A percentile compares a stretch with the other conserved stretches of the same genome.
phyloP scores from a whole-genome alignment of 352 stramenopile genomes.

The Pythium pyrilobum region DNA sequence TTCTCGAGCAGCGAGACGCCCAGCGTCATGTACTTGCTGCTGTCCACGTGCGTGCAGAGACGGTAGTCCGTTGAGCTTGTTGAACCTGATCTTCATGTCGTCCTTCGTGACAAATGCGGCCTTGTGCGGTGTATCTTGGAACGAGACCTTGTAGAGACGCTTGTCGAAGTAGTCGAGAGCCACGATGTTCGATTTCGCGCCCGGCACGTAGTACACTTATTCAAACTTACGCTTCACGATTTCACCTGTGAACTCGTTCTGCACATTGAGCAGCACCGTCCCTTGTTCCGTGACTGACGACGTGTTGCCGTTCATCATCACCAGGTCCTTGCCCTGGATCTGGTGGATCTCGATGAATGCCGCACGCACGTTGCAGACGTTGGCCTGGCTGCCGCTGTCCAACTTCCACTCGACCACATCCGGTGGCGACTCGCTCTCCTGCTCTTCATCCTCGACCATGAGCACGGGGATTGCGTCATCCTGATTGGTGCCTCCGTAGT shows the following conservation, averaged over 20 bases:
- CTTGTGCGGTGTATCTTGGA: background rate
- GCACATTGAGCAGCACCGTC: background rate
- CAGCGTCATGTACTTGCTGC: background rate
- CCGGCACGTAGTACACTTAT: background rate
- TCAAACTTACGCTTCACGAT: background rate
- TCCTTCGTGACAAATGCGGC: background rate
- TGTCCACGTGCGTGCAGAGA: background rate
- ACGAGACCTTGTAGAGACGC: background rate
- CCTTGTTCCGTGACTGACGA: background rate
- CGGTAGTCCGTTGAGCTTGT: background rate
- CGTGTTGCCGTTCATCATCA: background rate
- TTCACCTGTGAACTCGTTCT: background rate
- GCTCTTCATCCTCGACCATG: background rate
- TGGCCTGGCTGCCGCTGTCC: background rate
- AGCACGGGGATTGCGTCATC: background rate
- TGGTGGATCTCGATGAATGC: background rate
- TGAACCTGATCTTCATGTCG: background rate
- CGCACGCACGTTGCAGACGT: background rate
- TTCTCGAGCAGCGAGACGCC: background rate
- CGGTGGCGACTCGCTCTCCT: background rate
- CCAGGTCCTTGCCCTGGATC: background rate
- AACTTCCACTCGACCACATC: constrained; percentile 1
- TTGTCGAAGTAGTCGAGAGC: background rate
- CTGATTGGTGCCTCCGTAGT: background rate
- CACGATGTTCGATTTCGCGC: background rate